Conservation (phyloP, 2,329 filamentous ascomycete genomes). For the Catunica adiposa region DNA sequence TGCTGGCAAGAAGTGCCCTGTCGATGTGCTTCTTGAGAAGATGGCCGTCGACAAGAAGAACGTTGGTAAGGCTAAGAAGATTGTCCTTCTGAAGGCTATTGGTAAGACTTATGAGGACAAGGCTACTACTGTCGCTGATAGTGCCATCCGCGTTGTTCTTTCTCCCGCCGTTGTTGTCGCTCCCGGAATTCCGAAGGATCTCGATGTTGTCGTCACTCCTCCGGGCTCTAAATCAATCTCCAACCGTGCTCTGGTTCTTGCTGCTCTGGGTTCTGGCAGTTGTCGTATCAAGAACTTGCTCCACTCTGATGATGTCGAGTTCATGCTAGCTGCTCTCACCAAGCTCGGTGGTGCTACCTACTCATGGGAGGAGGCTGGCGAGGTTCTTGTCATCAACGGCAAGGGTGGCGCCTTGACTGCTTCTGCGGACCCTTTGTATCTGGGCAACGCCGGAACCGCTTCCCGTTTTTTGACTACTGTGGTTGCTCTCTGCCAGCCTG, state of each 20-base stretch:
- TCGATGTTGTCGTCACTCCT: conserved; percentile 63
- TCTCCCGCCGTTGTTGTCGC: conserved; percentile 61
- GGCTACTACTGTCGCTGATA: conserved; percentile 78
- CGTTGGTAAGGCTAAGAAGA: conserved; percentile 84
- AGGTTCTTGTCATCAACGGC: conserved; percentile 73
- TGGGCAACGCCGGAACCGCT: conserved; percentile 92
- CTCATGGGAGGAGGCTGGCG: conserved; percentile 88
- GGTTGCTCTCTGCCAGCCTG: conserved; percentile 61
- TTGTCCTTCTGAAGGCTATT: conserved; percentile 81
- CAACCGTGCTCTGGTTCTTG: conserved; percentile 84
- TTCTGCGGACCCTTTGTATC: conserved; percentile 61
- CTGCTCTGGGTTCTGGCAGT: conserved; percentile 70
- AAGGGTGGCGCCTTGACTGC: conserved; percentile 76
- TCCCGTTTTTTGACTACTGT: conserved; percentile 91
- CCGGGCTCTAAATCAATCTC: conserved; percentile 97
- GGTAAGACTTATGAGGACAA: conserved; percentile 74
- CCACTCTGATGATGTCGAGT: conserved; percentile 92
- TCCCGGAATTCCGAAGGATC: conserved; percentile 49
- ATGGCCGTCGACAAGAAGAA: conserved; percentile 99
- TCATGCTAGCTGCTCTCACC: conserved; percentile 85
- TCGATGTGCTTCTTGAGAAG: conserved; percentile 70
- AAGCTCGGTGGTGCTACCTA: conserved; percentile 76
- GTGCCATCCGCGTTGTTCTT: conserved; percentile 65
- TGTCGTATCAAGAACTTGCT: conserved; percentile 84
- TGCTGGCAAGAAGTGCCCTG: conserved; percentile 72